Base-by-base conservation (phyloP, 352 stramenopile species). In the Nothophytophthora sp. region DNA sequence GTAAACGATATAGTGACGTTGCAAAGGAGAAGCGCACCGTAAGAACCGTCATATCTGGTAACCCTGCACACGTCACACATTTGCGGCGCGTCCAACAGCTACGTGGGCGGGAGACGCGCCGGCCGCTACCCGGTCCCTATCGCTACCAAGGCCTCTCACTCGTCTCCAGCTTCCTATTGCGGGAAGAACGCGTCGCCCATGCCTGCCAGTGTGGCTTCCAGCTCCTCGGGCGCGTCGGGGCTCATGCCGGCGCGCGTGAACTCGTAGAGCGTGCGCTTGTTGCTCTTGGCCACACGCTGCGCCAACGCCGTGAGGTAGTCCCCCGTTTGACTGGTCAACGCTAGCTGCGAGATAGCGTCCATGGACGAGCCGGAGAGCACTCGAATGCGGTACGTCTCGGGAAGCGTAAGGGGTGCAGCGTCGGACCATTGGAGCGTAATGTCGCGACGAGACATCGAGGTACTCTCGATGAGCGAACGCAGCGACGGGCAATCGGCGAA, bases 191-290 rank as follows among this genome's bases (percentile, higher is more conserved):
- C 65, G 24, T 85, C 84, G 16, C 61, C 57, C 11, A 79, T 55
- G 5, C 24, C 47, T 8, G 63, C 58, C n/a, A 94, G 52, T 15
- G 65, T 39, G 7, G 73, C 70, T 30, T 76, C 58, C 12, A 92
- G 47, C 32, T 94, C 81, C 38, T 86, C 68, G 0, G 79, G 42
- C 1, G 76, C 84, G 38, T 94, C 84, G 1, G 71, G 55, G 53
- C 70, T 86, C 84, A 94, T 91, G 4, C 84, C 84, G 6, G 73
- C 63, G 40, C 78, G 66, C 11, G 71, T 85, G 40, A 86, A 94
- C 54, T 94, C 81, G 55, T 85, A 88, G 25, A 89, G 47, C 5
- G 88, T 74, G 24, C 84, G 77, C 19, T 73, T 76, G 55, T 92
- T 73, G 16, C 43, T 76, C 27, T 46, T 61, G 28, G 61, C 50